Percentiles rank a stretch among this genome's conserved stretches.
These are phyloP conservation scores for Starmerella gropengiesseri DNA, from an alignment of 805 yeast species.

Conservation along the genomic window DNA sequence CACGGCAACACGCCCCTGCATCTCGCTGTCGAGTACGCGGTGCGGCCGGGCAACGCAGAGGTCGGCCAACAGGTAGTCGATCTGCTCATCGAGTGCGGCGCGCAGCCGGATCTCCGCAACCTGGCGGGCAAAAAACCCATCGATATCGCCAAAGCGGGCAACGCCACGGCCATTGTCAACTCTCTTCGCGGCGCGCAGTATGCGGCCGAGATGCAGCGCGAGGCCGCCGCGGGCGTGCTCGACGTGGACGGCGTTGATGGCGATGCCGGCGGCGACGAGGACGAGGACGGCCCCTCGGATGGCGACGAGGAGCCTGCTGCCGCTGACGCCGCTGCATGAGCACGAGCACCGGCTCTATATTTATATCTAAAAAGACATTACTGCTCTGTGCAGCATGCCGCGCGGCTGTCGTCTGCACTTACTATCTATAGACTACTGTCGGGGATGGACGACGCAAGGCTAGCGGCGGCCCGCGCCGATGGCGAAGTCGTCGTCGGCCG, in stretches of 20 bases:
- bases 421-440: too few species aligned
- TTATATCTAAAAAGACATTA: background rate
- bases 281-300: background rate
- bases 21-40: conserved; percentile 63
- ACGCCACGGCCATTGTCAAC: conserved; percentile 46
- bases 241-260: conserved; percentile 20
- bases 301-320: conserved; percentile 3
- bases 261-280: conserved; percentile 12
- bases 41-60: conserved; percentile 57
- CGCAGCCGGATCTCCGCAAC: conserved; percentile 54
- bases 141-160: conserved; percentile 43
- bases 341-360: too few species aligned
- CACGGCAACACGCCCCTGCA: conserved; percentile 88
- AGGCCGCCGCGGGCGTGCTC: conserved; percentile 17
- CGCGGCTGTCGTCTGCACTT: background rate
- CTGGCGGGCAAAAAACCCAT: conserved; percentile 61
- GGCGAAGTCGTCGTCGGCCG: conserved; percentile 19
- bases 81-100: conserved; percentile 81
- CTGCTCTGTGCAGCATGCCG: background rate
- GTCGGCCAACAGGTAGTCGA: conserved; percentile 55
- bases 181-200: conserved; percentile 72
- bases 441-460: too few species aligned
- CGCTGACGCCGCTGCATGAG: background rate
- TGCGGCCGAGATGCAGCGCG: conserved; percentile 24
- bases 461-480: too few species aligned